Evolutionary conservation across 306 rosid species (phyloP), one percentile per base, ranked within the genome.

Genomic region (Spatholobus suberectus): DNA sequence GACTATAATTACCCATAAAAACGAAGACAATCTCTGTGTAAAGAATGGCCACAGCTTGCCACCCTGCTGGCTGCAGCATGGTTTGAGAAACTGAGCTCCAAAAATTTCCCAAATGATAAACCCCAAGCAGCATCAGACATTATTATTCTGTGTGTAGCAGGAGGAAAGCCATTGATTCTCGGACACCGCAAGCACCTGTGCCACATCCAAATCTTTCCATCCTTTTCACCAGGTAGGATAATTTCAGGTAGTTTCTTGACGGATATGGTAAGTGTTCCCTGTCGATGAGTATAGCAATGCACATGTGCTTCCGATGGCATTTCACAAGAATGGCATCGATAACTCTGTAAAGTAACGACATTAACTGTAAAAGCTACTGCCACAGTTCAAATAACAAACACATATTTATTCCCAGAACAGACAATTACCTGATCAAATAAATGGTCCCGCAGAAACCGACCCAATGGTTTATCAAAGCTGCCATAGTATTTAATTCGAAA

Each of bases 61-160:
- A 94, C 97, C 86, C 99, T 90, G 91, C 98, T 94, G 69, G 99
- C 98, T 73, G 99, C 97, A 5, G 99, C 98, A 61, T 96, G 98
- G 90, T 94, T 96, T 70, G 99, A 96, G 87, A 96, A 96, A 81
- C 99, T 96, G 78, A 96, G 98, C 93, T 96, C 99, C 97, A 96
- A 90, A 91, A 96, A 96, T 83, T 96, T 96, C 72, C 99, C 99
- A 73, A 96, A 94, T 21, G 99, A 96, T 82, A 96, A 89, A 82
- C 98, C 99, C 99, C 99, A 96, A 32, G 99, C 99, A 77, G 99
- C 99, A 88, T 96, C 97, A 70, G 99, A 94, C 99, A 96, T 96
- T 72, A 96, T 83, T 83, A 96, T 89, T 89, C 99, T 89, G 35
- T 86, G 90, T 65, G 97, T 96, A 58, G 99, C 97, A 66, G 97